Evolutionary conservation across 2,329 filamentous ascomycete species (phyloP).

Genomic region (Alternaria angustiovoidea): DNA sequence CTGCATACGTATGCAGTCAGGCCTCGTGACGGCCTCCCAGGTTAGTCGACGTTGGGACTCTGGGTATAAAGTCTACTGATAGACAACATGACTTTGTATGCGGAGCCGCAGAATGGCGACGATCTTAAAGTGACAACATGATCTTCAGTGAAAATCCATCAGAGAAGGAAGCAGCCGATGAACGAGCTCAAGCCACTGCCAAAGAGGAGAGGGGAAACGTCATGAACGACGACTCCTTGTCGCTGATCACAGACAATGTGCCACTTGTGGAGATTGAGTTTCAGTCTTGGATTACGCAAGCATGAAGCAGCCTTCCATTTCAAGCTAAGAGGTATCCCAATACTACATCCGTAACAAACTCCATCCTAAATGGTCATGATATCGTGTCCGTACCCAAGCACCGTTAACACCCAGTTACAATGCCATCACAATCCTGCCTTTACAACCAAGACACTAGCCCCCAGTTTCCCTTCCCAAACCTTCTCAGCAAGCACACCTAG

Average conservation of each 20-base stretch:
- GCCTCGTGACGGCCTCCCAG: neutral
- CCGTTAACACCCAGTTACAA: neutral
- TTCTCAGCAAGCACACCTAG: conserved; percentile 68
- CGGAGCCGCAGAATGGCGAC: neutral
- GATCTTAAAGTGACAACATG: neutral
- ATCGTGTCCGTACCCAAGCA: neutral
- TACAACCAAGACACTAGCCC: conserved; percentile 73
- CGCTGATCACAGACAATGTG: conserved; percentile 9
- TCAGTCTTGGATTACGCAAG: conserved; percentile 4
- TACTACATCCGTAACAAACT: neutral
- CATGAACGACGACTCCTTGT: conserved; percentile 6
- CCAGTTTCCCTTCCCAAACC: conserved; percentile 66
- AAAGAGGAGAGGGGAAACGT: neutral
- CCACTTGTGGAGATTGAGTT: neutral
- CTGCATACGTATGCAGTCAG: neutral
- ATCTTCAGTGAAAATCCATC: neutral
- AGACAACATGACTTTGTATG: neutral
- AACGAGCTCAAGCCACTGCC: neutral
- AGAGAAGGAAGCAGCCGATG: neutral
- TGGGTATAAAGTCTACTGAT: neutral
- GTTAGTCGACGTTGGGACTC: neutral
- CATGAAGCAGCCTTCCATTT: neutral
- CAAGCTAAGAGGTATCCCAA: neutral
- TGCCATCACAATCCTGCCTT: conserved; percentile 59
- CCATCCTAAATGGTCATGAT: neutral